Evolutionary conservation across 176 grass and related monocot genomes (phyloP).

Genomic region (Eragrostis curvula): DNA sequence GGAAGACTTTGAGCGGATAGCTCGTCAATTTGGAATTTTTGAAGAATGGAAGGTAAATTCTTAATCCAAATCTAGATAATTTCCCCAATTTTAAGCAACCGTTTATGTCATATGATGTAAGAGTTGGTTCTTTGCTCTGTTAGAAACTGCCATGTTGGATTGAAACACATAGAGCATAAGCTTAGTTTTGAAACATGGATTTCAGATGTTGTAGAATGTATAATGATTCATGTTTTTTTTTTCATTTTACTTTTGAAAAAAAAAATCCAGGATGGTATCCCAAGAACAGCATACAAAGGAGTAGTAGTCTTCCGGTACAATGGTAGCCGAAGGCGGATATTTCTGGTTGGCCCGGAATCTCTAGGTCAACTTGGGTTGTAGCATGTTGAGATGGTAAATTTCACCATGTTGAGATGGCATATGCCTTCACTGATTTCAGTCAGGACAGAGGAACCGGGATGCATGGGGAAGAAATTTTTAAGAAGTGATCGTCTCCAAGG

Average conservation of each 20-base stretch:
- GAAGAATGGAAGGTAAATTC: constrained; percentile 96
- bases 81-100: background rate
- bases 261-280: constrained; percentile 74
- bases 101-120: constrained; percentile 5
- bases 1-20: constrained; percentile 82
- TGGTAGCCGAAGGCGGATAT: constrained; percentile 66
- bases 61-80: background rate
- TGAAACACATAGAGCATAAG: background rate
- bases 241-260: background rate
- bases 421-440: constrained; percentile 1
- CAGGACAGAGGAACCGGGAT: background rate
- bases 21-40: constrained; percentile 94
- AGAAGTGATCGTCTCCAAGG: constrained; percentile 19
- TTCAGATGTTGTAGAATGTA: background rate
- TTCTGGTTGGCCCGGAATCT: constrained; percentile 70
- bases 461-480: constrained; percentile 1
- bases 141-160: constrained; percentile 18
- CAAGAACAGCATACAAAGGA: constrained; percentile 96
- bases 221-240: background rate
- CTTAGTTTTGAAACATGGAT: constrained; percentile 3
- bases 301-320: constrained; percentile 84
- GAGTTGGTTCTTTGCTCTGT: constrained; percentile 13
- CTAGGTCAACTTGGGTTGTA: constrained; percentile 58
- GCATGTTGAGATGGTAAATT: background rate
- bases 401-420: background rate